Percentiles rank a stretch among this genome's conserved stretches.
Evolutionary conservation across 1,284 basidiomycete genomes (phyloP).

Genomic region (Sporisorium scitamineum): DNA sequence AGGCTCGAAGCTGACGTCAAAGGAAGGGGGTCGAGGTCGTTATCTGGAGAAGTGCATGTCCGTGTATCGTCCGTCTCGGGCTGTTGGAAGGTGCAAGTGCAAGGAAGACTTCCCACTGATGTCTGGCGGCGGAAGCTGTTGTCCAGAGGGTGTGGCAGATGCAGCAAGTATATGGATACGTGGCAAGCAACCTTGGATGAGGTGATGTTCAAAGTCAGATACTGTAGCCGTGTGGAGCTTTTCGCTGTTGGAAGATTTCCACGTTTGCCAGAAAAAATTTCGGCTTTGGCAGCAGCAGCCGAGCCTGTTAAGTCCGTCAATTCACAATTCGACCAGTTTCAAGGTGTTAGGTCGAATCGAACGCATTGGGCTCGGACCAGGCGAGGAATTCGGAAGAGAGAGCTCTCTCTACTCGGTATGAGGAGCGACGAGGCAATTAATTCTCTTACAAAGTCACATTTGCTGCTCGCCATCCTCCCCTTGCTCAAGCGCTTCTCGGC

Average conservation of each 20-base stretch:
- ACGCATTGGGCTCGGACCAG: too few relatives aligned
- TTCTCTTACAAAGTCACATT: conserved; percentile 5
- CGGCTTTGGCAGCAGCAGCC: conserved; percentile 26
- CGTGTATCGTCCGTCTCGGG: background rate
- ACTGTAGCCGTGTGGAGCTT: conserved; percentile 21
- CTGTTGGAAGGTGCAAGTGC: background rate
- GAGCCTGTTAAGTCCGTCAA: background rate
- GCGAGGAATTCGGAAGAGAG: too few relatives aligned
- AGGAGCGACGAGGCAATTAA: background rate
- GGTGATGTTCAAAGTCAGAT: conserved; percentile 9
- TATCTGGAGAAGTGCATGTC: background rate
- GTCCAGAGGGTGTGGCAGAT: too few relatives aligned
- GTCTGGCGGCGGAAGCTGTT: too few relatives aligned
- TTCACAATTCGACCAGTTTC: too few relatives aligned
- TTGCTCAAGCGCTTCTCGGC: background rate
- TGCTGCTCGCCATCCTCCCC: background rate
- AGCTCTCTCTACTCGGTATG: too few relatives aligned
- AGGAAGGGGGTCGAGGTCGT: background rate
- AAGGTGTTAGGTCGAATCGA: background rate
- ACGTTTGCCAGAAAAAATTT: conserved; percentile 9
- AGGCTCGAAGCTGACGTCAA: too few relatives aligned
- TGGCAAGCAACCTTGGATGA: too few relatives aligned
- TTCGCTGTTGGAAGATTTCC: conserved; percentile 21
- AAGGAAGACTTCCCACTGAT: too few relatives aligned
- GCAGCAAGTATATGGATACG: too few relatives aligned